Conservation (phyloP, 2,329 filamentous ascomycete species). For the Ceratocystis lukuohia region DNA sequence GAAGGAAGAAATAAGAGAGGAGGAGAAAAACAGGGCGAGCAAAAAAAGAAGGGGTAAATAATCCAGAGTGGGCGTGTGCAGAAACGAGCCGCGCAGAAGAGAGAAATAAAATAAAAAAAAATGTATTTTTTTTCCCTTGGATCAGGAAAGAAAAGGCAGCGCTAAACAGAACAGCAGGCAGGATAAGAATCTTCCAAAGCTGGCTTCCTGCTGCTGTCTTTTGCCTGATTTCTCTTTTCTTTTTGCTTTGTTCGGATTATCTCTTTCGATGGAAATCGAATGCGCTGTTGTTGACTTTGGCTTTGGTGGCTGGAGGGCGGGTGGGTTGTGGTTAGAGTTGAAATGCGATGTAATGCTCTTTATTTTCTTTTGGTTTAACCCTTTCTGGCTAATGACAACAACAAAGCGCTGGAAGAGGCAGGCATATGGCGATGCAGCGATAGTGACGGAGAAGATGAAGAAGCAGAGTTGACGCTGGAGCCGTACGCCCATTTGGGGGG, state of each 20-base stretch:
- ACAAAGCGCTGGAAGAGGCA: not conserved
- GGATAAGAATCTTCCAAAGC: too few species aligned
- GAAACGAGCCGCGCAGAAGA: constrained; percentile 4
- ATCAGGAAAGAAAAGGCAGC: not conserved
- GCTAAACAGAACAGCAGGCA: not conserved
- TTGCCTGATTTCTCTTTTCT: too few species aligned
- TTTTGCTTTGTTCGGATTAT: too few species aligned
- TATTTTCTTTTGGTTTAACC: not conserved
- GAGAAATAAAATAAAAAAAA: not conserved
- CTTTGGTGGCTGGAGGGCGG: not conserved
- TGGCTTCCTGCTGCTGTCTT: too few species aligned
- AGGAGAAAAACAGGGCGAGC: constrained; percentile 9
- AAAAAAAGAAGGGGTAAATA: constrained; percentile 9
- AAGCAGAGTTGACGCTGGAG: too few species aligned
- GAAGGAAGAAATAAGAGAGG: constrained; percentile 6
- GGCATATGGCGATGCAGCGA: not conserved
- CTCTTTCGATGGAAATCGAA: too few species aligned
- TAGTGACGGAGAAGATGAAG: too few species aligned
- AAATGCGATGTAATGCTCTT: not conserved
- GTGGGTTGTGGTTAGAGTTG: not conserved
- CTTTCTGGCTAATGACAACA: constrained; percentile 1
- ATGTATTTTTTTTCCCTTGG: not conserved
- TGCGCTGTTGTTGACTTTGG: too few species aligned
- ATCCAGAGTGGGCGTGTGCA: constrained; percentile 5
- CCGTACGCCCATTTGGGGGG: not conserved